Conservation (phyloP, 495 filamentous ascomycete genomes). For the Penicillium malachiteum region DNA sequence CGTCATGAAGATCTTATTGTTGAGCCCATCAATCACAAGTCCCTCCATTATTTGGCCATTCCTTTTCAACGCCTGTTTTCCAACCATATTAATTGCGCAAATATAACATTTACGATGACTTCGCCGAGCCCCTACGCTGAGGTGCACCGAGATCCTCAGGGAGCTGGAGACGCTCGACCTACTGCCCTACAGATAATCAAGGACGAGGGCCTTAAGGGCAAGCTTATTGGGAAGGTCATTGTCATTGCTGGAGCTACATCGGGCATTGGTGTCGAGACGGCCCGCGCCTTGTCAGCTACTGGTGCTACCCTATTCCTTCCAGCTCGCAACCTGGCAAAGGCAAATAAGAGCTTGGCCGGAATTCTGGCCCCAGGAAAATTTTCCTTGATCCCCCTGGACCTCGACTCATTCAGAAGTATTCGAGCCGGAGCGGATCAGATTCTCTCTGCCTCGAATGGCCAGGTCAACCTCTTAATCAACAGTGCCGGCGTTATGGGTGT, state of each 20-base stretch:
- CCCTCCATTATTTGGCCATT: no score
- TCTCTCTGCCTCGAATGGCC: conserved; percentile 29
- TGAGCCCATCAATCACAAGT: no score
- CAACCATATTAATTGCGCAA: neutral
- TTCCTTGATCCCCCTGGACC: conserved; percentile 41
- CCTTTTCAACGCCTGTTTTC: no score
- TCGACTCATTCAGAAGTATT: conserved; percentile 40
- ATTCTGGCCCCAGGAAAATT: conserved; percentile 6
- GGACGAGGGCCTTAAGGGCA: conserved; percentile 43
- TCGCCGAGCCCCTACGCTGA: conserved; percentile 30
- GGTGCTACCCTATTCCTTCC: conserved; percentile 47
- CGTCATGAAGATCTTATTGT: no score
- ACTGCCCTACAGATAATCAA: conserved; percentile 53
- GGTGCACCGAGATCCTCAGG: conserved; percentile 36
- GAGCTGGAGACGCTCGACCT: conserved; percentile 55
- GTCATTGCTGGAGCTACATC: conserved; percentile 49
- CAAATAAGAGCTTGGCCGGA: conserved; percentile 19
- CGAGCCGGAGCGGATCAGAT: conserved; percentile 38
- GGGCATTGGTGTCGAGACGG: conserved; percentile 54
- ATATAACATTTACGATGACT: neutral
- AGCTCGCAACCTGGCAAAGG: conserved; percentile 39
- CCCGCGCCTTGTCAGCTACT: conserved; percentile 43
- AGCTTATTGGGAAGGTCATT: conserved; percentile 40
- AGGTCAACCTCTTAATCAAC: conserved; percentile 47
- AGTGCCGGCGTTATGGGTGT: conserved; percentile 51